Conservation (phyloP, 148 eudicot genomes). For the Rhododendron molle region DNA sequence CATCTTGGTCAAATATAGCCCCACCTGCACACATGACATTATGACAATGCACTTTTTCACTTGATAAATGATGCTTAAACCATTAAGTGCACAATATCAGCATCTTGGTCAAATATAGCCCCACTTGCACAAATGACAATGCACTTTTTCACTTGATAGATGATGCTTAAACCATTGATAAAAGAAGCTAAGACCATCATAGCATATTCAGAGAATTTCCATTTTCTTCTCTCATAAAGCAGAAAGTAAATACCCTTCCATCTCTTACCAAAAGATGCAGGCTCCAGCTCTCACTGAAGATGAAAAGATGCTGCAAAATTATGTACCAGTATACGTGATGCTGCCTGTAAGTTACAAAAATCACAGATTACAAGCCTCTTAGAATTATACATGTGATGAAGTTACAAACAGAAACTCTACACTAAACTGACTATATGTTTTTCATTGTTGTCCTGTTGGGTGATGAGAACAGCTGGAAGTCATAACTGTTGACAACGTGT, state of each 20-base stretch:
- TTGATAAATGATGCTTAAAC: background rate
- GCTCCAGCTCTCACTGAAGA: conserved; percentile 22
- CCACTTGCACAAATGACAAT: conserved; percentile 4
- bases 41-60: background rate
- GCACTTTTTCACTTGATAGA: background rate
- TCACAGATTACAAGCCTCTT: background rate
- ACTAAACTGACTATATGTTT: background rate
- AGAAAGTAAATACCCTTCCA: background rate
- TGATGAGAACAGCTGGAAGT: conserved; percentile 44
- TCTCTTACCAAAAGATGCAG: conserved; percentile 29
- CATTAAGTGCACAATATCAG: background rate
- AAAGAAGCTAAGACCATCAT: background rate
- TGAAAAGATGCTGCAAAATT: conserved; percentile 51
- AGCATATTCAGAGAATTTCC: background rate
- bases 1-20: background rate
- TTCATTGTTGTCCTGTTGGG: background rate
- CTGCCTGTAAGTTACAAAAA: conserved; percentile 49
- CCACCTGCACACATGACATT: conserved; percentile 2
- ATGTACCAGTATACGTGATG: conserved; percentile 81
- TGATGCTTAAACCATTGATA: background rate
- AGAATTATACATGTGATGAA: background rate
- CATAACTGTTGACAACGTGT: conserved; percentile 40
- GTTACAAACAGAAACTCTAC: background rate
- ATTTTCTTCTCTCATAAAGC: conserved; percentile 4
- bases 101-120: background rate